Percentiles rank a stretch among this genome's conserved stretches.
These are phyloP conservation scores for Fusarium sp. DNA, from an alignment of 2,329 filamentous ascomycete species.

Conservation along the genomic window DNA sequence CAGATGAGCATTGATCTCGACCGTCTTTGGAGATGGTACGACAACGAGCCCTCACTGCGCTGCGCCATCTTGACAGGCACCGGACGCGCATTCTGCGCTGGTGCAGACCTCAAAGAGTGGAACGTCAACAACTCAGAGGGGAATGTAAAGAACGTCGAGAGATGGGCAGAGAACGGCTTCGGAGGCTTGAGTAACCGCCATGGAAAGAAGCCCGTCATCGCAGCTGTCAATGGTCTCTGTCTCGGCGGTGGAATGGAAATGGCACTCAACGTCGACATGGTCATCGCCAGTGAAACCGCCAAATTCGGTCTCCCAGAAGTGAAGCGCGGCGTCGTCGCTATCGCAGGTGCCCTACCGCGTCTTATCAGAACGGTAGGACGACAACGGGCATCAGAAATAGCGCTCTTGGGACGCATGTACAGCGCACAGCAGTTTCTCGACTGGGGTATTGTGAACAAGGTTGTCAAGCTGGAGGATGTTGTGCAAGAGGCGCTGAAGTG, in stretches of 20 bases:
- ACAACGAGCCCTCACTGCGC: conserved; percentile 65
- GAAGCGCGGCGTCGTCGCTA: conserved; percentile 71
- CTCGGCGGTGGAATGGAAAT: conserved; percentile 80
- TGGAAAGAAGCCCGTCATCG: conserved; percentile 77
- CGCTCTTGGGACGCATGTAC: conserved; percentile 68
- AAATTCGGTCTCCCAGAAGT: conserved; percentile 75
- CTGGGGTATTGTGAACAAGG: conserved; percentile 77
- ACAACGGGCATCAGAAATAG: conserved; percentile 76
- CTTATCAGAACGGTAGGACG: conserved; percentile 69
- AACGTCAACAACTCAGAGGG: conserved; percentile 49
- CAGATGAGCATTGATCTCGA: conserved; percentile 58
- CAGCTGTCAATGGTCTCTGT: conserved; percentile 77
- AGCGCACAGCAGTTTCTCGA: conserved; percentile 64
- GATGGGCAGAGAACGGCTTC: conserved; percentile 56
- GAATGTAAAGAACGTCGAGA: conserved; percentile 50
- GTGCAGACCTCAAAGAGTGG: conserved; percentile 74
- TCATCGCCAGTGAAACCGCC: conserved; percentile 65
- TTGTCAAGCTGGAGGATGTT: conserved; percentile 53
- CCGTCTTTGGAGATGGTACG: conserved; percentile 65
- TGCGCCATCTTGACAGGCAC: conserved; percentile 70
- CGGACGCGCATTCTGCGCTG: conserved; percentile 72
- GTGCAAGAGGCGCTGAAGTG: conserved; percentile 67
- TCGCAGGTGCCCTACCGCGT: conserved; percentile 73
- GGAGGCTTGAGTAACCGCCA: conserved; percentile 70
- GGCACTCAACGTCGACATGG: conserved; percentile 73